phyloP scores from a whole-genome alignment of 1,284 basidiomycete species.

The Cutaneotrichosporon cutaneum region DNA sequence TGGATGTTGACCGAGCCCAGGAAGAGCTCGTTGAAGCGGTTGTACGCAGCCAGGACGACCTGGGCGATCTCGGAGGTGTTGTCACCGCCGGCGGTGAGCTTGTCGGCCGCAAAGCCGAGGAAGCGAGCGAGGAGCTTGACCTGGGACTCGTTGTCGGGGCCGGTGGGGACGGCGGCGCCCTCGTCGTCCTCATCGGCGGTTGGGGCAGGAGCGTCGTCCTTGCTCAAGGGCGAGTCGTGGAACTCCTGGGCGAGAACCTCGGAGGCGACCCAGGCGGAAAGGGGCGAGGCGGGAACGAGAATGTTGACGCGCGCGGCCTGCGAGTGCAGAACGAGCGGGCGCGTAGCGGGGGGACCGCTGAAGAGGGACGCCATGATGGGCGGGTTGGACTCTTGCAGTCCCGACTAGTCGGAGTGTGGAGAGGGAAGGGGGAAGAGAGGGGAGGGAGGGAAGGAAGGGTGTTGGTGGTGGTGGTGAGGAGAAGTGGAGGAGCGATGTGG shows the following conservation, averaged over 20 bases:
- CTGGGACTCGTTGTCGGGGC: conserved; percentile 58
- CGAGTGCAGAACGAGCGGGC: conserved; percentile 54
- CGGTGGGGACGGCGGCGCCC: conserved; percentile 34
- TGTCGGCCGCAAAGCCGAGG: conserved; percentile 68
- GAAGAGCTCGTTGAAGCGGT: conserved; percentile 74
- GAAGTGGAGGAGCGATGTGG: background rate
- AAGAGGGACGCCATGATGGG: conserved; percentile 51
- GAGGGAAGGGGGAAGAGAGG: conserved; percentile 10
- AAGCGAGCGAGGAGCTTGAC: conserved; percentile 78
- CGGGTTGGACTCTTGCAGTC: conserved; percentile 26
- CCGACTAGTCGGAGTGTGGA: conserved; percentile 11
- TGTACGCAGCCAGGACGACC: conserved; percentile 69
- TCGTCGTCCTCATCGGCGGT: conserved; percentile 52
- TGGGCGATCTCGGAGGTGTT: conserved; percentile 62
- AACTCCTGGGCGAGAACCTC: conserved; percentile 86
- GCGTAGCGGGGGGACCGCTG: conserved; percentile 42
- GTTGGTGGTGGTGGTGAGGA: conserved; percentile 7
- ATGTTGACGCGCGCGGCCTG: conserved; percentile 61
- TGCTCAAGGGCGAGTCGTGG: conserved; percentile 60
- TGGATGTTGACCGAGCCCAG: conserved; percentile 68
- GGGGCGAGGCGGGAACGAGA: conserved; percentile 70
- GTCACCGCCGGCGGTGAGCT: conserved; percentile 59
- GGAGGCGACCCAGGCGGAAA: conserved; percentile 79
- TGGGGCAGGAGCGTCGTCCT: conserved; percentile 38
- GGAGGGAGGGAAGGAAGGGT: conserved; percentile 3